Evolutionary conservation across 495 filamentous ascomycete species (phyloP).

Genomic region (Schizothecium vesticola): DNA sequence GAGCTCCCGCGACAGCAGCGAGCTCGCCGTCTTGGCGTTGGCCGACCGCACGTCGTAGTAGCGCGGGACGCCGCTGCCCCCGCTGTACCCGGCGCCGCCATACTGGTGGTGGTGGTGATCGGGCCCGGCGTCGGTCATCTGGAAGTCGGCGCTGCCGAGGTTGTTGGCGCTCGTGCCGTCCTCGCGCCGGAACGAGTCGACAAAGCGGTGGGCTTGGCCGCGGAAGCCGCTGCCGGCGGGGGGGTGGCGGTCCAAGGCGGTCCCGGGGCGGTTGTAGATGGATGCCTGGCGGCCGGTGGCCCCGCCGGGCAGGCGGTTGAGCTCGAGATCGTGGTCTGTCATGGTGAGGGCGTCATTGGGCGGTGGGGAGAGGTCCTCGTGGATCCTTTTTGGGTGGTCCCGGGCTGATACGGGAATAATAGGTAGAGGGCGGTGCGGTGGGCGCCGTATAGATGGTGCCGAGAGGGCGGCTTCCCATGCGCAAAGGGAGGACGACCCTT

Average conservation of each 20-base stretch:
- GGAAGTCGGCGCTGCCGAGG: not conserved
- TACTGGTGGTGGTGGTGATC: not conserved
- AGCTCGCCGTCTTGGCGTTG: constrained; percentile 23
- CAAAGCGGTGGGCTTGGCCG: constrained; percentile 15
- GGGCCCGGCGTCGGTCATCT: constrained; percentile 2
- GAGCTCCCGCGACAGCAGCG: constrained; percentile 60
- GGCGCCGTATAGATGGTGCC: not conserved
- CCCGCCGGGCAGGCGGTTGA: constrained; percentile 19
- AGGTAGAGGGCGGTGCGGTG: not conserved
- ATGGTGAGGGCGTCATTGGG: constrained; percentile 12
- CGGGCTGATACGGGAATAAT: not conserved
- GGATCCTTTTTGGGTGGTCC: not conserved
- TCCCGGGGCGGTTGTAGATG: constrained; percentile 7
- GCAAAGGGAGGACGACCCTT: not conserved
- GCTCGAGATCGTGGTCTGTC: constrained; percentile 25
- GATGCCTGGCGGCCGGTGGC: constrained; percentile 16
- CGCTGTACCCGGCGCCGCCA: not conserved
- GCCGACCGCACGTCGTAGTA: constrained; percentile 28
- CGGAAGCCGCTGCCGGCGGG: constrained; percentile 5
- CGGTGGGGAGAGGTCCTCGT: not conserved
- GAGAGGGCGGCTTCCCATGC: too few species aligned
- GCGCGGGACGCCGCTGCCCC: not conserved
- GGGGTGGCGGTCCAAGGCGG: not conserved
- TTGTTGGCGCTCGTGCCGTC: constrained; percentile 9
- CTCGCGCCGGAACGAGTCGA: constrained; percentile 29